Base-by-base conservation (phyloP, 202 grass and related monocot species). In the Panicum virgatum region DNA sequence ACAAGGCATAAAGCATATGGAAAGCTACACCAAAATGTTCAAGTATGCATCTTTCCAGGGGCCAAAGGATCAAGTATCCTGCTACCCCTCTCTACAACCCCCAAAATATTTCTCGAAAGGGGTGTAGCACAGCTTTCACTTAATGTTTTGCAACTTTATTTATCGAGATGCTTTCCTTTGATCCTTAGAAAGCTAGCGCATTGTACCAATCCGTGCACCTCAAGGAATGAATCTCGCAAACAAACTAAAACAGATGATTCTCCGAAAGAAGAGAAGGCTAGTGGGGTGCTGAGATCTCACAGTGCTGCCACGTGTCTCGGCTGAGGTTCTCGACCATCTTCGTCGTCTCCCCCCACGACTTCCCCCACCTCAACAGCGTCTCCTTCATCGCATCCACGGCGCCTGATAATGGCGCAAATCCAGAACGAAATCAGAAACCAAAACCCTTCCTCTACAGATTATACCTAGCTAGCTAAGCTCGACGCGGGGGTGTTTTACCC, bases 241-340 rank as follows among this genome's bases (percentile, higher is more conserved):
- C 16, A 19, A 72, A 58, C 1, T 9, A 51, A 66, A 3, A 63
- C 25, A 52, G 10, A 29, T 59, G 42, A n/a, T 68, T 38, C 60
- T 52, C 25, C 4, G 13, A 45, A 50, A 26, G 20, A 71, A 64
- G 7, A 22, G n/a, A 19, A 51, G 23, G 29, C 15, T 42, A 66
- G 52, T 27, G 29, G 68, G 58, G 19, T 12, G 30, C 20, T 30
- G 74, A 80, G 75, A 90, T 90, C 92, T 89, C 59, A 97, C 94
- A 91, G 79, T 97, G 94, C 75, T 97, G 94, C 94, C 94, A 97
- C 46, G 94, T 94, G 88, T 94, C 91, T n/a, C 81, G 86, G 58
- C 92, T 94, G 65, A 97, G 86, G 85, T 89, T 91, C 88, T 94
- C 92, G 40, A 93, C 88, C 63, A 86, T 72, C 84, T 86, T 90